Evolutionary conservation across 208 protist species (phyloP), one percentile per base, ranked within the genome.

Genomic region (Lotmaria passim): DNA sequence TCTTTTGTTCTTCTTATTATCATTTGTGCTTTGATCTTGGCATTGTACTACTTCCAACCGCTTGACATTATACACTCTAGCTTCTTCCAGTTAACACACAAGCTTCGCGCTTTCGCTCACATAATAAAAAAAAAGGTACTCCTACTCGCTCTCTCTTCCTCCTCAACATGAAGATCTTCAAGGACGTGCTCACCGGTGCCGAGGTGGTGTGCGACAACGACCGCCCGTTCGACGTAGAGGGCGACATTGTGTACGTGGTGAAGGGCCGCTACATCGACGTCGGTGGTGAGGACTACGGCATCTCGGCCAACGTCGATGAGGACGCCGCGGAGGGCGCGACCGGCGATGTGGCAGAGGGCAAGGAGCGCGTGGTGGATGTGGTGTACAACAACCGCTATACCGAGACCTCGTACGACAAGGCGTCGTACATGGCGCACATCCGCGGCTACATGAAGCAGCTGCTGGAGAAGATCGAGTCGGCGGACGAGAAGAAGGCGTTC

Each of bases 331-430:
- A 95, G 75, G 90, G 88, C 30, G 90, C 89, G 59, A 90, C 86
- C 23, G 88, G 90, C 47, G 91, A 96, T 12, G 82, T 92, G 50
- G 91, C 79, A 46, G 83, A 93, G 52, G 78, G 81, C 66, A 92
- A 93, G 81, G 61, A 90, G 75, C 87, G 84, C 34, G 89, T 93
- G 23, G 75, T 96, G 33, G 91, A 97, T 74, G 68, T 97, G 47
- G 86, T 97, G 75, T 50, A 96, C 89, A 90, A 88, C 79, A 95
- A 96, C 79, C 86, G 90, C 74, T 94, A 96, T 83, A 90, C 82
- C 57, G 91, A 96, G 86, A 96, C 92, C 44, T 86, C 67, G 75
- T 97, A 96, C 83, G 93, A 97, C 86, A 97, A 97, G 91, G 85
- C 85, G 57, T 87, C 80, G 36, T 97, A 96, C 86, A 95, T 93